Conservation (phyloP, 164 flowering plant genomes). For the Vitis rotundifolia region DNA sequence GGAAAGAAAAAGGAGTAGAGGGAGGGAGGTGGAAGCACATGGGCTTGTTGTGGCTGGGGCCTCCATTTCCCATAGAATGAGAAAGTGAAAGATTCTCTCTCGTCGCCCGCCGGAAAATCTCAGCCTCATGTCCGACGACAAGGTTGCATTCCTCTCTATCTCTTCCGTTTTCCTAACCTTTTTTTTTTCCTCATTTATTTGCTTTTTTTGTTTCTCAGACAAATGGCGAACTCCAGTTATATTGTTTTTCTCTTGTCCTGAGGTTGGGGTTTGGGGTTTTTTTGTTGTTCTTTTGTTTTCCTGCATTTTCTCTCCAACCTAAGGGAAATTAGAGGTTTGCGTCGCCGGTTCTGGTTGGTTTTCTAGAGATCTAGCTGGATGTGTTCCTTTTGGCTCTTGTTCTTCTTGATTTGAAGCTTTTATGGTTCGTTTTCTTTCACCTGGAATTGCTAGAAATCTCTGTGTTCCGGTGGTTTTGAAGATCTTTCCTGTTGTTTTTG, state of each 20-base stretch:
- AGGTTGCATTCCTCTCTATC: slow-evolving; percentile 3
- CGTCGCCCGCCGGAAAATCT: not conserved
- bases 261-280: not conserved
- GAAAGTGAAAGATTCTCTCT: not conserved
- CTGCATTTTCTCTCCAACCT: not conserved
- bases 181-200: not conserved
- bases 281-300: not conserved
- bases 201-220: not conserved
- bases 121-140: slow-evolving; percentile 15
- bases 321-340: too few species aligned
- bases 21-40: slow-evolving; percentile 31
- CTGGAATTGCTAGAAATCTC: too few species aligned
- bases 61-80: not conserved
- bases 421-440: too few species aligned
- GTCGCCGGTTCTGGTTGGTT: too few species aligned
- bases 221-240: too few species aligned
- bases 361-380: too few species aligned
- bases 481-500: too few species aligned
- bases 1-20: slow-evolving; percentile 1
- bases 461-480: too few species aligned
- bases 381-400: too few species aligned
- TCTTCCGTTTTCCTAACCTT: not conserved
- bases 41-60: slow-evolving; percentile 28
- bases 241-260: too few species aligned
- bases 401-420: too few species aligned